Percentiles rank a stretch among this genome's conserved stretches.
Conservation (phyloP, 176 grass and related monocot genomes). For the Carex littledalei region DNA sequence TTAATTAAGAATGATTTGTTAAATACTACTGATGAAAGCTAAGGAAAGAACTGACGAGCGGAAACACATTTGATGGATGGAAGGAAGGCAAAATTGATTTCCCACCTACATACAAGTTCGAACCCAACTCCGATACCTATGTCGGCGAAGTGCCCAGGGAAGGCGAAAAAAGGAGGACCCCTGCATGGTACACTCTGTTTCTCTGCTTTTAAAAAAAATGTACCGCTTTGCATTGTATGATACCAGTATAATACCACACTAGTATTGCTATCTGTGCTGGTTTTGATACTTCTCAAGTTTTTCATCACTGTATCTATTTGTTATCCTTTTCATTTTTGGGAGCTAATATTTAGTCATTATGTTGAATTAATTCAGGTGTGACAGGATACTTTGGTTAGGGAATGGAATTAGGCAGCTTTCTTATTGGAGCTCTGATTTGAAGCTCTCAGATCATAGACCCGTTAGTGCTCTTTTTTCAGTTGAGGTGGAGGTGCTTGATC, state of each 20-base stretch:
- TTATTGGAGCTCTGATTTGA: slow-evolving; percentile 47
- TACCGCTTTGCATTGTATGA: not conserved
- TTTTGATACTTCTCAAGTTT: not conserved
- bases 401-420: slow-evolving; percentile 52
- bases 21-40: slow-evolving; percentile 25
- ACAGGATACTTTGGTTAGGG: slow-evolving; percentile 58
- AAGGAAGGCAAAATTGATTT: slow-evolving; percentile 51
- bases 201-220: not conserved
- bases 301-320: not conserved
- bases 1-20: not conserved
- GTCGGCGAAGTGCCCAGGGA: slow-evolving; percentile 44
- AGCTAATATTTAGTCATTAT: not conserved
- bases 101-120: slow-evolving; percentile 62
- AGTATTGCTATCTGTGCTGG: not conserved
- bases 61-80: slow-evolving; percentile 58
- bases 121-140: slow-evolving; percentile 44
- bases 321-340: not conserved
- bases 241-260: not conserved
- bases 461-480: slow-evolving; percentile 44
- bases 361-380: slow-evolving; percentile 44
- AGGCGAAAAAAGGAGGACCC: slow-evolving; percentile 49
- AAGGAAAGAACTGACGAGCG: slow-evolving; percentile 49
- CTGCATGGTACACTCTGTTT: slow-evolving; percentile 48
- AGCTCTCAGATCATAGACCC: slow-evolving; percentile 53
- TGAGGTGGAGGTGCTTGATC: slow-evolving; percentile 54